Percentiles rank a stretch among this genome's conserved stretches.
Conservation (phyloP, 2,329 filamentous ascomycete species). For the Nigrospora oryzae region DNA sequence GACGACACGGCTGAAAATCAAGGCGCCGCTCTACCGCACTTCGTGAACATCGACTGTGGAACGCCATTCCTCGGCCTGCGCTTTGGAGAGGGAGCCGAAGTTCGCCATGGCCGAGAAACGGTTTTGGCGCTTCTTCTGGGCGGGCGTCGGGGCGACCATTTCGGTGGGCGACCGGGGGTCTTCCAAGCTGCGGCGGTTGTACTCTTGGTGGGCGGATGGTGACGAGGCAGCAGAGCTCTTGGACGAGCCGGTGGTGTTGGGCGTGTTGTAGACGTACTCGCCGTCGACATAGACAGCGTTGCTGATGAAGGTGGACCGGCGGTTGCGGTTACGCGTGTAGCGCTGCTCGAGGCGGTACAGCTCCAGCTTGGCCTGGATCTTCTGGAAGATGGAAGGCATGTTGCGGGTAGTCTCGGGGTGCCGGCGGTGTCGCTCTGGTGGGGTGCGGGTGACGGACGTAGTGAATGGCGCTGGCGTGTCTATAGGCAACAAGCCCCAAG, state of each 20-base stretch:
- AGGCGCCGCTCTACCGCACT: constrained; percentile 6
- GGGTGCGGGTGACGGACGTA: no score
- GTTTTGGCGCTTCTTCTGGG: constrained; percentile 37
- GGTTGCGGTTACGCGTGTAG: constrained; percentile 80
- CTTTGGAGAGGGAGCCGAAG: constrained; percentile 34
- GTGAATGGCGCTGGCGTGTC: no score
- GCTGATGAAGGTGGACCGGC: constrained; percentile 81
- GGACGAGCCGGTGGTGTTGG: constrained; percentile 49
- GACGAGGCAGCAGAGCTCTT: constrained; percentile 27
- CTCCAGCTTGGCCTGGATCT: constrained; percentile 66
- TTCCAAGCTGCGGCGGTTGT: constrained; percentile 14
- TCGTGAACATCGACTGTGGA: constrained; percentile 14
- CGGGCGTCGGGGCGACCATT: constrained; percentile 23
- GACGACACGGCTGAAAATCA: background rate
- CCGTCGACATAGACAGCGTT: constrained; percentile 90
- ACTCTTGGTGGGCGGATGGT: constrained; percentile 9
- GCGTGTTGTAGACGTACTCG: constrained; percentile 79
- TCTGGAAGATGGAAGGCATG: constrained; percentile 43
- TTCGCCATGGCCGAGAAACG: constrained; percentile 48
- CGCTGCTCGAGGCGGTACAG: constrained; percentile 92
- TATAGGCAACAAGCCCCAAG: no score
- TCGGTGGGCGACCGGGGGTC: constrained; percentile 15
- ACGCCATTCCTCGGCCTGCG: constrained; percentile 30
- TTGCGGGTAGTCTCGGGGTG: constrained; percentile 4
- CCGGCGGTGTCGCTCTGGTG: background rate